These are phyloP conservation scores for Emergomyces orientalis DNA, from an alignment of 2,329 filamentous ascomycete species.

Conservation along the genomic window DNA sequence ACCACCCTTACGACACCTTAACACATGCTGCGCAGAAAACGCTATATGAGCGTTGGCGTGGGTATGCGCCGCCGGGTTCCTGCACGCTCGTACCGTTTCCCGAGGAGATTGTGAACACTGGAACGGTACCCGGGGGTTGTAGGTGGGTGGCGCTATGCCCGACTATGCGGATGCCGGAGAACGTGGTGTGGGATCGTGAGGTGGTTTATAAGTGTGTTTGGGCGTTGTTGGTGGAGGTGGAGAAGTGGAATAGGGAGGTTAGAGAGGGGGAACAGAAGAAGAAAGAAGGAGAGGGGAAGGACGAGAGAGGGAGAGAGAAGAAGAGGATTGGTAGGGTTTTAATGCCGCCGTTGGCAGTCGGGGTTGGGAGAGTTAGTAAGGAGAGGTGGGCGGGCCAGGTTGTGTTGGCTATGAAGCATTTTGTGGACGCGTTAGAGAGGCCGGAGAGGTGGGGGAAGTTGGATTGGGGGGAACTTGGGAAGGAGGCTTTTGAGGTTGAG, in stretches of 20 bases:
- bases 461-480: conserved; percentile 27
- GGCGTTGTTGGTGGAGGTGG: conserved; percentile 42
- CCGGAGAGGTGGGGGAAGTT: conserved; percentile 37
- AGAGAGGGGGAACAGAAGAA: conserved; percentile 8
- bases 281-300: conserved; percentile 28
- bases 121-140: conserved; percentile 35
- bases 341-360: conserved; percentile 47
- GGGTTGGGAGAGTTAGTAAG: conserved; percentile 38
- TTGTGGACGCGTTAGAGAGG: conserved; percentile 38
- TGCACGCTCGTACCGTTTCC: conserved; percentile 43
- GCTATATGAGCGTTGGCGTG: conserved; percentile 41
- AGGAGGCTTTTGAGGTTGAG: conserved; percentile 22
- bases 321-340: conserved; percentile 37
- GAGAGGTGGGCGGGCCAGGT: conserved; percentile 44
- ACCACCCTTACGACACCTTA: conserved; percentile 39
- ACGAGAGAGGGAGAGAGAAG: conserved; percentile 11
- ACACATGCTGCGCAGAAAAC: conserved; percentile 38
- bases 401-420: conserved; percentile 46
- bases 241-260: conserved; percentile 37
- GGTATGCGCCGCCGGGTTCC: conserved; percentile 44
- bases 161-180: conserved; percentile 43
- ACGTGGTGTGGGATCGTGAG: conserved; percentile 43
- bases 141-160: conserved; percentile 43
- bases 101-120: conserved; percentile 21
- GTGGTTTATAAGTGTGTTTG: conserved; percentile 48